Conservation (phyloP, 1,139 yeast species). For the Pichia sp. region DNA sequence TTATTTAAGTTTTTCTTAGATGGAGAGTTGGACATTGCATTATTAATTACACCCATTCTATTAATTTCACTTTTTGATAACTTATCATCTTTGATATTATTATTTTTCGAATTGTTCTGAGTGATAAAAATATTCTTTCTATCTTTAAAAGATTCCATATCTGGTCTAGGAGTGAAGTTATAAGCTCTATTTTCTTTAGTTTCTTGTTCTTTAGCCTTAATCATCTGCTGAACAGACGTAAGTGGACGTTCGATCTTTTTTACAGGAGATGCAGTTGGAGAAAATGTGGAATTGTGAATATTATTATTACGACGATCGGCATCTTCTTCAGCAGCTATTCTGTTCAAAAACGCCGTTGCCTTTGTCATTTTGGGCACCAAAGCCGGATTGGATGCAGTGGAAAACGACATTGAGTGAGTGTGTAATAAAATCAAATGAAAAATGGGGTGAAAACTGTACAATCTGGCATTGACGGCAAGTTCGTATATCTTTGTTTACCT, state of each 20-base stretch:
- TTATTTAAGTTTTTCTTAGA: constrained; percentile 30
- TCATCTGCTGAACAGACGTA: constrained; percentile 28
- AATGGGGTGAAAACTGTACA: too few species aligned
- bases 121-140: constrained; percentile 19
- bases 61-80: constrained; percentile 25
- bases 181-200: constrained; percentile 23
- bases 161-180: constrained; percentile 25
- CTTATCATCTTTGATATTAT: constrained; percentile 11
- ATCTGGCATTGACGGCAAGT: too few species aligned
- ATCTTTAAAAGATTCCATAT: constrained; percentile 13
- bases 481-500: too few species aligned
- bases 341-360: too few species aligned
- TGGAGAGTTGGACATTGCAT: constrained; percentile 31
- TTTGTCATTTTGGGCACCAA: too few species aligned
- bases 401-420: too few species aligned
- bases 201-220: constrained; percentile 29
- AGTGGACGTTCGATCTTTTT: constrained; percentile 10
- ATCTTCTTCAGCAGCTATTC: too few species aligned
- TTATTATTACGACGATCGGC: too few species aligned
- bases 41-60: constrained; percentile 28
- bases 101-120: constrained; percentile 3
- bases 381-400: too few species aligned
- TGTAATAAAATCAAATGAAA: too few species aligned
- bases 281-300: not conserved
- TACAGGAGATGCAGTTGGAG: constrained; percentile 14